Evolutionary conservation across 805 yeast species (phyloP).

Genomic region (Pichia occidentalis): DNA sequence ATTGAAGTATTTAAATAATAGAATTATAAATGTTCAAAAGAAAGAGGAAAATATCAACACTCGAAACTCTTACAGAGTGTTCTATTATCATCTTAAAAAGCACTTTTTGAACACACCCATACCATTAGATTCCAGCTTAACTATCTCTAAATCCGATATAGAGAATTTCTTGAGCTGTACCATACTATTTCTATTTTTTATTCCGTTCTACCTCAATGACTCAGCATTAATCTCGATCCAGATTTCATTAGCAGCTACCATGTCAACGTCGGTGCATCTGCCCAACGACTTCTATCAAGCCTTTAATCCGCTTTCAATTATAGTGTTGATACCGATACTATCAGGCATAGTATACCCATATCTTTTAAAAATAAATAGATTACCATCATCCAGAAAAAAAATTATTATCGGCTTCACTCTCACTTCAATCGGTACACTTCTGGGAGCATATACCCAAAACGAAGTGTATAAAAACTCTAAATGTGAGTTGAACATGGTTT

Average conservation of each 20-base stretch:
- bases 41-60: conserved; percentile 15
- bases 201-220: conserved; percentile 35
- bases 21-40: conserved; percentile 26
- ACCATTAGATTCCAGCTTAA: conserved; percentile 1
- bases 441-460: conserved; percentile 43
- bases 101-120: conserved; percentile 2
- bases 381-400: conserved; percentile 38
- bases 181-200: conserved; percentile 38
- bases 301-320: conserved; percentile 47
- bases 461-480: conserved; percentile 38
- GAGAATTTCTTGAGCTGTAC: conserved; percentile 38
- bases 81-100: conserved; percentile 3
- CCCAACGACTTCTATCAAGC: conserved; percentile 51
- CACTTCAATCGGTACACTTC: conserved; percentile 39
- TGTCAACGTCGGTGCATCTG: conserved; percentile 41
- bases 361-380: conserved; percentile 34
- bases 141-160: conserved; percentile 34
- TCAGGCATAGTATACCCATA: conserved; percentile 41
- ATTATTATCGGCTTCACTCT: conserved; percentile 42
- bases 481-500: conserved; percentile 34
- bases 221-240: conserved; percentile 42
- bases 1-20: conserved; percentile 32
- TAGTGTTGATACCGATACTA: conserved; percentile 43
- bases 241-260: conserved; percentile 45
- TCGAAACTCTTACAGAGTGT: conserved; percentile 17